Evolutionary conservation across 345 rosid species (phyloP), one percentile per base, ranked within the genome.

Genomic region (Rubroshorea leprosula): DNA sequence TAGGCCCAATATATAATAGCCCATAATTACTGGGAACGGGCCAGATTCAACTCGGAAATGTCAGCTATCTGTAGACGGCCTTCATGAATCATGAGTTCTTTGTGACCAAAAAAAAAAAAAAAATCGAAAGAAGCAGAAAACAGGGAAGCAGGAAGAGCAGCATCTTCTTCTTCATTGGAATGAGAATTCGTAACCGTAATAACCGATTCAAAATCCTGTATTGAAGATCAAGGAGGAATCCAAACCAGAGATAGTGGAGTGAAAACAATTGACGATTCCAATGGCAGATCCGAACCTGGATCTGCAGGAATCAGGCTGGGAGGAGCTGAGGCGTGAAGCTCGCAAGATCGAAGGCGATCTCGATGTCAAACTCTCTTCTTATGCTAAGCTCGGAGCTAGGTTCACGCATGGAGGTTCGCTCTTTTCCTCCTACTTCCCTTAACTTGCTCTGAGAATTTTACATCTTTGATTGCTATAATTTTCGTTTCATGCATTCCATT

Each of bases 261-360:
- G 45, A 44, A 9, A 4, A 13, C 3, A 17, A 16, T 24, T 47
- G 55, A 61, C 49, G 76, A 78, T 70, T 73, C 59, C 65, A 73
- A 92, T 89, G 96, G 73, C 76, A 71, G 95, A 84, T 64, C 52
- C 81, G 75, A 83, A 56, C 76, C 74, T 83, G 66, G 93, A 84
- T 79, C 74, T 89, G 55, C 97, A 89, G 76, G 97, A 93, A 70
- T 87, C 96, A 23, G 97, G 97, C 23, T 93, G 99, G 96, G 99
- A 86, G 71, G 99, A 93, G 61, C 79, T 90, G 58, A 78, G 99
- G 74, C 79, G 76, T 60, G 95, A 87, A 55, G 97, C 97, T 51
- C 83, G 97, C 54, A 93, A 85, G 79, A 73, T 90, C 70, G 99
- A 89, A 75, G 91, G 96, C 64, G 97, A 92, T 86, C 90, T 92